Evolutionary conservation across 305 asterid species (phyloP).

Genomic region (Stenogyne calaminthoides): DNA sequence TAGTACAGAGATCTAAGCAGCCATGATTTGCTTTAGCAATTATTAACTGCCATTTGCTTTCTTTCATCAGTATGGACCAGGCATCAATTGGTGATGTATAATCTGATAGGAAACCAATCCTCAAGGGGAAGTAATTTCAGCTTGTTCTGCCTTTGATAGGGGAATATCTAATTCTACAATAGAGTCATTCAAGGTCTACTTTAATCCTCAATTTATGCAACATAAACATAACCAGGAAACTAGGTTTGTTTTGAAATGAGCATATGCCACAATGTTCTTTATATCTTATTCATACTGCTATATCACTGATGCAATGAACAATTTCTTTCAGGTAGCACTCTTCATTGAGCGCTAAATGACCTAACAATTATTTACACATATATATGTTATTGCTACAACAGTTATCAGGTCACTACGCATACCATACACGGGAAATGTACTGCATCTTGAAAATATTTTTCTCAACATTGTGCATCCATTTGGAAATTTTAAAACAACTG

Average conservation of each 20-base stretch:
- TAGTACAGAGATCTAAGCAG: not conserved
- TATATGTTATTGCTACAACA: not conserved
- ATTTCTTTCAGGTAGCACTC: not conserved
- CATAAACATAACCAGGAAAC: not conserved
- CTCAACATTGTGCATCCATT: not conserved
- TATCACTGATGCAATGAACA: not conserved
- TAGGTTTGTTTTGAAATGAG: not conserved
- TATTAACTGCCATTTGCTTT: not conserved
- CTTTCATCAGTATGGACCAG: not conserved
- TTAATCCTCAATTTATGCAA: not conserved
- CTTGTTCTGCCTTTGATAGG: not conserved
- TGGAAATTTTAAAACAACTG: not conserved
- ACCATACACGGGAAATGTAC: not conserved
- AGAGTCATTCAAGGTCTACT: not conserved
- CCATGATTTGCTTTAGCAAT: not conserved
- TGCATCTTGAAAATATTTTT: too few species aligned
- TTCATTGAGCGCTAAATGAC: not conserved
- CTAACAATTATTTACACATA: too few species aligned
- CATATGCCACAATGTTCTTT: not conserved
- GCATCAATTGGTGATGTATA: not conserved
- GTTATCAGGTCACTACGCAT: not conserved
- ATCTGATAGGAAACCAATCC: not conserved
- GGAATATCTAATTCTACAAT: not conserved
- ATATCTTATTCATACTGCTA: not conserved
- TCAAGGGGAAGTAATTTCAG: not conserved